Evolutionary conservation across 345 rosid species (phyloP).

Genomic region (Salix dunnii): DNA sequence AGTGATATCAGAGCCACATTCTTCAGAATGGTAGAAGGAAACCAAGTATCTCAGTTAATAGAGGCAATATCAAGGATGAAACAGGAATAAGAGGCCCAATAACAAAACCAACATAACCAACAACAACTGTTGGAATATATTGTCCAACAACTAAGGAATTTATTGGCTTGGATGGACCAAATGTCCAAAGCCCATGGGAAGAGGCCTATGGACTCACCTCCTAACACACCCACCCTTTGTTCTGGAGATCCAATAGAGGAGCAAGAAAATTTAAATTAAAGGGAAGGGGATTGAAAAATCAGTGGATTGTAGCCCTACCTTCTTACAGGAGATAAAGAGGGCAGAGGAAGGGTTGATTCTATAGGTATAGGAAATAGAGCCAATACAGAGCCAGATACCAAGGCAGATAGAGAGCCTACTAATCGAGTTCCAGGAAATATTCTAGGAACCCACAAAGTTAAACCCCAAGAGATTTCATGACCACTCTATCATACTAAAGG

Average conservation of each 20-base stretch:
- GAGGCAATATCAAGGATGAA: too few species aligned
- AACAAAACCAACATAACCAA: neutral
- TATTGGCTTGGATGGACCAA: neutral
- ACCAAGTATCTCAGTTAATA: too few species aligned
- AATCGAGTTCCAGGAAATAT: too few species aligned
- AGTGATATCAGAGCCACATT: too few species aligned
- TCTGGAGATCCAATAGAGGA: neutral
- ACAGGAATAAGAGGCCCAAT: too few species aligned
- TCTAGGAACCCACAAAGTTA: too few species aligned
- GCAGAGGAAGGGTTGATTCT: neutral
- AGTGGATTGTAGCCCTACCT: neutral
- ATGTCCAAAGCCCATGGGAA: neutral
- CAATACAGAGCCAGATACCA: too few species aligned
- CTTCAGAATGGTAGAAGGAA: too few species aligned
- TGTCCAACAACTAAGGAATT: too few species aligned
- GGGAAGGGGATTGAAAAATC: neutral
- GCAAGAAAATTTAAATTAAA: fast-evolving
- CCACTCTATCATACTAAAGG: too few species aligned
- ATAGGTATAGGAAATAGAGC: fast-evolving
- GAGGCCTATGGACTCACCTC: neutral
- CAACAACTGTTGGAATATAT: neutral
- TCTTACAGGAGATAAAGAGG: neutral
- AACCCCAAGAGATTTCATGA: too few species aligned
- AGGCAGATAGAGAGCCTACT: too few species aligned
- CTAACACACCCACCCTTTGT: neutral